Conservation (phyloP, 2,329 filamentous ascomycete species). For the Tympanopsis confertula region DNA sequence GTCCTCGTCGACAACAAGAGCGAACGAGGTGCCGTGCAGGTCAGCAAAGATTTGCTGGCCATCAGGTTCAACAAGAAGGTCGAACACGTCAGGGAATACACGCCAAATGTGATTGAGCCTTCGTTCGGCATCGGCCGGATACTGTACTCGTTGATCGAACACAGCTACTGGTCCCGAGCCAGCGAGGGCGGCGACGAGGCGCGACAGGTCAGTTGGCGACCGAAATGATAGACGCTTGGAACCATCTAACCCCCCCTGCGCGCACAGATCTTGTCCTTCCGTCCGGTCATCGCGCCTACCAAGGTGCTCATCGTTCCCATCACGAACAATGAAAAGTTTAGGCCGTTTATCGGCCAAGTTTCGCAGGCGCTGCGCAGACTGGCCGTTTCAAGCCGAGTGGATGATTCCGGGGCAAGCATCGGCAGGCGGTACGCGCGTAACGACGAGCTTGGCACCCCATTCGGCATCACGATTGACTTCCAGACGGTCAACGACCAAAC, state of each 20-base stretch:
- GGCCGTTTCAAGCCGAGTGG: conserved; percentile 73
- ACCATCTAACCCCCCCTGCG: neutral
- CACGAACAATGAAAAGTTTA: conserved; percentile 70
- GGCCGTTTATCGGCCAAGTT: conserved; percentile 61
- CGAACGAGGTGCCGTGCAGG: conserved; percentile 35
- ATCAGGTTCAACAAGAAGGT: conserved; percentile 75
- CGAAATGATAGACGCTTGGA: neutral
- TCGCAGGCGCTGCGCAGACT: conserved; percentile 65
- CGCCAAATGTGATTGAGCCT: conserved; percentile 90
- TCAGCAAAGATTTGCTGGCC: conserved; percentile 66
- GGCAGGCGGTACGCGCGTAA: conserved; percentile 92
- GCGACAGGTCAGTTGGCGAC: conserved; percentile 60
- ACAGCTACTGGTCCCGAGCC: conserved; percentile 81
- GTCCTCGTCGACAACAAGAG: conserved; percentile 59
- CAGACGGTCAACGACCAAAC: conserved; percentile 81
- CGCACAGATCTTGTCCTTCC: conserved; percentile 59
- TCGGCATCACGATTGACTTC: conserved; percentile 92
- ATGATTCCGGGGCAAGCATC: conserved; percentile 83
- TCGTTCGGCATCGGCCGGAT: conserved; percentile 96
- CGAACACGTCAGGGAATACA: conserved; percentile 81
- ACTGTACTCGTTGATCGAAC: conserved; percentile 84
- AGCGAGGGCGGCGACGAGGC: conserved; percentile 65
- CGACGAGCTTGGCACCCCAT: conserved; percentile 87
- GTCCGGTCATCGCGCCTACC: conserved; percentile 69
- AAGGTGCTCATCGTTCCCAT: conserved; percentile 89